These are phyloP conservation scores for Thelonectria blattea DNA, from an alignment of 2,329 filamentous ascomycete genomes.

Conservation along the genomic window DNA sequence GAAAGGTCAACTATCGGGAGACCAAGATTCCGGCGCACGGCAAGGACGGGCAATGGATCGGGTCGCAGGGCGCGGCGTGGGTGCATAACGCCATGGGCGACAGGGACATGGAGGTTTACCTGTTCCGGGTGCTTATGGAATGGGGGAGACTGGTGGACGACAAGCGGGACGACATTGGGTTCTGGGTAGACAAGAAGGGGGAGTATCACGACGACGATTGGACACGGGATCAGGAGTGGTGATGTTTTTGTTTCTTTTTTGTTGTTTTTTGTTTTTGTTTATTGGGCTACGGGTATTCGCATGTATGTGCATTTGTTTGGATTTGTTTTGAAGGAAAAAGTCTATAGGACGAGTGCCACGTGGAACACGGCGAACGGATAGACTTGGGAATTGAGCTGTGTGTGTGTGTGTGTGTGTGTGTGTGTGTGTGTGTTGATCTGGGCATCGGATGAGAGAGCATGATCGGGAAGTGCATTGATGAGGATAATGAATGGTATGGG, in stretches of 20 bases:
- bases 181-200: slow-evolving; percentile 38
- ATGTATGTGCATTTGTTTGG: background rate
- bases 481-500: background rate
- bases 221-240: slow-evolving; percentile 37
- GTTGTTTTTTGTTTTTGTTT: background rate
- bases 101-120: slow-evolving; percentile 81
- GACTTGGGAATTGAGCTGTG: slow-evolving; percentile 11
- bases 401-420: slow-evolving; percentile 8
- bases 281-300: background rate
- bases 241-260: slow-evolving; percentile 5
- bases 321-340: background rate
- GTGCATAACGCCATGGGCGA: slow-evolving; percentile 65
- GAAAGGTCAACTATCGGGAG: slow-evolving; percentile 51
- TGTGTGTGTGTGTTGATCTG: slow-evolving; percentile 7
- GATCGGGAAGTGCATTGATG: background rate
- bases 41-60: slow-evolving; percentile 68
- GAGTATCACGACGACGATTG: slow-evolving; percentile 40
- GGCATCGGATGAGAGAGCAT: background rate
- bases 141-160: slow-evolving; percentile 76
- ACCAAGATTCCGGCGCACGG: slow-evolving; percentile 55
- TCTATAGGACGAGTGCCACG: slow-evolving; percentile 11
- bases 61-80: slow-evolving; percentile 70
- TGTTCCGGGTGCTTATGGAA: slow-evolving; percentile 79
- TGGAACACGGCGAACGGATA: slow-evolving; percentile 17
- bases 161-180: slow-evolving; percentile 54